These are phyloP conservation scores for Lepidopterella palustris DNA, from an alignment of 495 filamentous ascomycete species.

Conservation along the genomic window DNA sequence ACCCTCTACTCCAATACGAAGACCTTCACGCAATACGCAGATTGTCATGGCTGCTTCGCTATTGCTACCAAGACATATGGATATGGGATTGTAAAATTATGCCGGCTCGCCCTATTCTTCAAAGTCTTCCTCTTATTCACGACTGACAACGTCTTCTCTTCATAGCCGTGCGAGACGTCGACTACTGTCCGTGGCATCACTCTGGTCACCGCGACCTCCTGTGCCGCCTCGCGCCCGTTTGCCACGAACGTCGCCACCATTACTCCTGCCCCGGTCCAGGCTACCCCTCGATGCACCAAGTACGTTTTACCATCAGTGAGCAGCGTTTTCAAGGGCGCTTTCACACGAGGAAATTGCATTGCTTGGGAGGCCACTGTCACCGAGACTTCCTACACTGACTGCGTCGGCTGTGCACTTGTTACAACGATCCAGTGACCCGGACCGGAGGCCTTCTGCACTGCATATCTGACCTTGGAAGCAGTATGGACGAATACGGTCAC, in stretches of 20 bases:
- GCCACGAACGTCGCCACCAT: not conserved
- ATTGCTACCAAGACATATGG: conserved; percentile 1
- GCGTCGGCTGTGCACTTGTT: conserved; percentile 11
- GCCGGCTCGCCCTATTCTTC: not conserved
- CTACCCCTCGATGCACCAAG: not conserved
- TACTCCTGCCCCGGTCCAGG: not conserved
- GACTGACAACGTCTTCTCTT: not conserved
- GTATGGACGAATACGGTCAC: too few relatives aligned
- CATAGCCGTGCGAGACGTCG: not conserved
- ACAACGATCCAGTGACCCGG: too few relatives aligned
- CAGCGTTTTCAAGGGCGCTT: too few relatives aligned
- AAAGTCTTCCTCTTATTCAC: not conserved
- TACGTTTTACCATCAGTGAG: not conserved
- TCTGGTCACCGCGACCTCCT: not conserved
- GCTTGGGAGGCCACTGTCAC: too few relatives aligned
- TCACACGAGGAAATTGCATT: too few relatives aligned
- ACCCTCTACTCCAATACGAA: conserved; percentile 13
- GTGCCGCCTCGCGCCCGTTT: not conserved
- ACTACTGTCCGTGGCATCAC: not conserved
- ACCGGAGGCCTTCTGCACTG: too few relatives aligned
- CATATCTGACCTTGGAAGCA: too few relatives aligned
- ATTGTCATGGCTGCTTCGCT: conserved; percentile 15
- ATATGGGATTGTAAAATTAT: conserved; percentile 1
- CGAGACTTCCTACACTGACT: conserved; percentile 9
- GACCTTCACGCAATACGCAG: conserved; percentile 9